These are phyloP conservation scores for Bruguiera gymnorhiza DNA, from an alignment of 345 rosid species.

Conservation along the genomic window DNA sequence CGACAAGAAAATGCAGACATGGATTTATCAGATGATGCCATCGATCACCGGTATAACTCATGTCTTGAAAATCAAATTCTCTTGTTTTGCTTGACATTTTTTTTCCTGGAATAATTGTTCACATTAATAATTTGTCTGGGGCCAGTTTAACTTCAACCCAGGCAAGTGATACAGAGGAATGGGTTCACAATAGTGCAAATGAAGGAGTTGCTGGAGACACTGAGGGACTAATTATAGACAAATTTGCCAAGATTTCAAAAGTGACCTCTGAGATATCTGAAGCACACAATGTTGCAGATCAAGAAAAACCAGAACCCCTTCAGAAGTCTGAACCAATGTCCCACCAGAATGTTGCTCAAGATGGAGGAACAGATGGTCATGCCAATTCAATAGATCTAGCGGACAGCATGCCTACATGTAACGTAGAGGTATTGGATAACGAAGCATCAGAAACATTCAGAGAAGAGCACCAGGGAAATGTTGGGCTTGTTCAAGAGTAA, in stretches of 20 bases:
- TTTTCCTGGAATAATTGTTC: background rate
- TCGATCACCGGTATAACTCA: constrained; percentile 34
- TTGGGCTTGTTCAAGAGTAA: constrained; percentile 7
- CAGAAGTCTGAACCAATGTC: constrained; percentile 29
- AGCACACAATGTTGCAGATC: constrained; percentile 25
- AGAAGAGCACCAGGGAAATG: constrained; percentile 16
- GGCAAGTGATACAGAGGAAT: constrained; percentile 35
- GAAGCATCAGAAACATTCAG: constrained; percentile 14
- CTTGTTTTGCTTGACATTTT: background rate
- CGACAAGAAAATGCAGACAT: constrained; percentile 33
- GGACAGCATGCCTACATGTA: background rate
- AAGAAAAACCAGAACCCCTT: constrained; percentile 28
- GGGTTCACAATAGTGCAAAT: constrained; percentile 30
- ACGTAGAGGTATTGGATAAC: constrained; percentile 1
- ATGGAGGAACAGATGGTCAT: constrained; percentile 19
- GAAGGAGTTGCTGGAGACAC: constrained; percentile 33
- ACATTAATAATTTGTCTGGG: constrained; percentile 4
- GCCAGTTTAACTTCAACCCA: constrained; percentile 37
- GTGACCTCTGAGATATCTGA: constrained; percentile 39
- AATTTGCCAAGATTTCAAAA: constrained; percentile 43
- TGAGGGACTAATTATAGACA: constrained; percentile 33
- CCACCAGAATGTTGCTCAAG: constrained; percentile 9
- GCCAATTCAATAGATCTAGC: constrained; percentile 10
- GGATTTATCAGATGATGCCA: constrained; percentile 35
- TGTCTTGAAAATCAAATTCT: constrained; percentile 10